These are phyloP conservation scores for Grigorovia humatica DNA, from an alignment of 805 yeast species.

Conservation along the genomic window DNA sequence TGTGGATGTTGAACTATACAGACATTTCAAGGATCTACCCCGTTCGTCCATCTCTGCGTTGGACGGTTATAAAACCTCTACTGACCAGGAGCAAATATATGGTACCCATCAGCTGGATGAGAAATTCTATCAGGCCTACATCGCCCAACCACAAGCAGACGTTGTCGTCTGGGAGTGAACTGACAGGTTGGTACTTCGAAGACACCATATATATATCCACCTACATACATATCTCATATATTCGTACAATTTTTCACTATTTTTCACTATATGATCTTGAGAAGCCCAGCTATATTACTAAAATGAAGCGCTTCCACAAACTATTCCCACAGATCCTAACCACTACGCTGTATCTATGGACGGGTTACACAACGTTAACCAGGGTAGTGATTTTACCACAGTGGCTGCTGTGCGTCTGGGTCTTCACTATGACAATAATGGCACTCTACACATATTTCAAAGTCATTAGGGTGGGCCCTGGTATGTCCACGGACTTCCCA, in stretches of 20 bases:
- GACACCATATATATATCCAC: neutral
- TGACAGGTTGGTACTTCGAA: neutral
- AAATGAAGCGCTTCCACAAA: neutral
- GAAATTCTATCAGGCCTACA: neutral
- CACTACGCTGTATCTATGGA: constrained; percentile 13
- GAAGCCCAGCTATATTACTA: too few species aligned
- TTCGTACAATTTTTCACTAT: neutral
- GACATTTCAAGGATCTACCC: neutral
- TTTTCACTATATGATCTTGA: too few species aligned
- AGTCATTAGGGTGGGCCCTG: constrained; percentile 48
- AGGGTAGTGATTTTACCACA: constrained; percentile 10
- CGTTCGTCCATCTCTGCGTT: neutral
- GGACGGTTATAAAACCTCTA: neutral
- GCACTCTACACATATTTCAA: constrained; percentile 41
- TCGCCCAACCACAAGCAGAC: neutral
- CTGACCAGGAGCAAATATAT: neutral
- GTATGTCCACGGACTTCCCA: constrained; percentile 52
- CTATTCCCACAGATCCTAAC: constrained; percentile 23
- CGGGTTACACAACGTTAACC: constrained; percentile 12
- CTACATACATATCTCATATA: neutral
- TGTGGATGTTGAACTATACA: neutral
- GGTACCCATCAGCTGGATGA: neutral
- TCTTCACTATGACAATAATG: neutral
- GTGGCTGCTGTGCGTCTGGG: constrained; percentile 3
- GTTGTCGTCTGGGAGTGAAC: neutral